Evolutionary conservation across 139 green algal genomes (phyloP).

Genomic region (Asterochloris sp.): DNA sequence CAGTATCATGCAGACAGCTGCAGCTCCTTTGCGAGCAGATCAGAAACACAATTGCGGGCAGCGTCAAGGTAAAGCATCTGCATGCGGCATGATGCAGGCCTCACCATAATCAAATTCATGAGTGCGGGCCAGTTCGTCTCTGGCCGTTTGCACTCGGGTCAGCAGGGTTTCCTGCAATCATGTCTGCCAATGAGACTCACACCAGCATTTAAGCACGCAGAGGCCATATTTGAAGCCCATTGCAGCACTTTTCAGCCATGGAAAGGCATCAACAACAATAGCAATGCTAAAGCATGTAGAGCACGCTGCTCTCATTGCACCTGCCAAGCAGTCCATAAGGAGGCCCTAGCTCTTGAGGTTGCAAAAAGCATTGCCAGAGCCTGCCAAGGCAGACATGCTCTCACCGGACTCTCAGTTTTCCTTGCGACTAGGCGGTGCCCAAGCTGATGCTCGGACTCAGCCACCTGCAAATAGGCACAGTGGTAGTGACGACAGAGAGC

Average conservation of each 20-base stretch:
- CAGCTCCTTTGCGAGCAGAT: background rate
- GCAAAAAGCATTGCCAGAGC: background rate
- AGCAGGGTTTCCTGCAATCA: conserved; percentile 61
- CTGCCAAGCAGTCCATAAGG: background rate
- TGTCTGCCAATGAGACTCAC: background rate
- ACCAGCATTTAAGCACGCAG: background rate
- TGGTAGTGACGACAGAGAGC: background rate
- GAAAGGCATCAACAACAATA: background rate
- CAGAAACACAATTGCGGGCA: background rate
- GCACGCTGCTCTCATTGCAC: background rate
- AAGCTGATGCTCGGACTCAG: conserved; percentile 77
- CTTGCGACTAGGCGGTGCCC: conserved; percentile 72
- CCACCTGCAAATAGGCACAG: conserved; percentile 31
- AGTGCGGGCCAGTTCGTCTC: conserved; percentile 60
- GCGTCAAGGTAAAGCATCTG: background rate
- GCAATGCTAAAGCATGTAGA: background rate
- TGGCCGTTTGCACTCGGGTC: conserved; percentile 72
- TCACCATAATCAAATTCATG: conserved; percentile 88
- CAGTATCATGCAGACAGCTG: background rate
- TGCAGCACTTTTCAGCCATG: background rate
- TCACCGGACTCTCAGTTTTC: conserved; percentile 81
- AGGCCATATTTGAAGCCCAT: background rate
- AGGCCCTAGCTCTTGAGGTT: background rate
- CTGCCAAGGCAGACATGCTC: background rate
- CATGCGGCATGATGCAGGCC: background rate